Evolutionary conservation across 2,329 filamentous ascomycete species (phyloP), one percentile per base, ranked within the genome.

Genomic region (Nigrograna mackinnonii): DNA sequence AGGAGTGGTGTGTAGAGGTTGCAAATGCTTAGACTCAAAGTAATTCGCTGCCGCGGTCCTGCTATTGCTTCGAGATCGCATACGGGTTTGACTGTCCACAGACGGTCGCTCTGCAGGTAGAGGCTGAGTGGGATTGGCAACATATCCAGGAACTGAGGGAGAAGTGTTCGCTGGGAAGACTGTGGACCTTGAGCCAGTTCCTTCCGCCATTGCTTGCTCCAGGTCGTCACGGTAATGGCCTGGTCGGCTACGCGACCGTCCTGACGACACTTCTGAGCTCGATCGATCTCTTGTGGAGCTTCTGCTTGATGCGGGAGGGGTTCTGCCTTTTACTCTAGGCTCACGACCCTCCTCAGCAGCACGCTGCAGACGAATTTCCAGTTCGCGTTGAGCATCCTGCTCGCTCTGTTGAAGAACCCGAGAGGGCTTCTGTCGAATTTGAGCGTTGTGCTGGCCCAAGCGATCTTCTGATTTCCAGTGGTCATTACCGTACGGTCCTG

Each of bases 221-320:
- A 79, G 57, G 50, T 82, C 79, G 39, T 82, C 79, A 21, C 75
- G 74, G 44, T 75, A 71, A 33, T 64, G 67, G 19, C 74, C 56
- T 37, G 52, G 67, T 31, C 77, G 75, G 56, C 79, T 83, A 48
- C 76, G 75, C 6, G 79, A 82, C 20, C 79, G 75, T 20, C 72
- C 74, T 38, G 73, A 75, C 1, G 73, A 74, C 3, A 74, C 69
- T 40, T 77, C 75, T 5, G 81, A 83, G 48, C 73, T 76, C 5
- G 80, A 81, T 37, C 80, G 76, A 46, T 79, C 75, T 37, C 79
- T 69, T 20, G 62, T 67, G 16, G 67, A 67, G 36, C 62, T 64
- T 49, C 64, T 65, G 44, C 60, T 68, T 4, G 74, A 68, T 11
- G 57, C 58, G 5, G 75, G 58, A 16, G 75, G 62, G 22, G 69